Base-by-base conservation (phyloP, 257 asterid species). In the Gynochthodes officinalis region DNA sequence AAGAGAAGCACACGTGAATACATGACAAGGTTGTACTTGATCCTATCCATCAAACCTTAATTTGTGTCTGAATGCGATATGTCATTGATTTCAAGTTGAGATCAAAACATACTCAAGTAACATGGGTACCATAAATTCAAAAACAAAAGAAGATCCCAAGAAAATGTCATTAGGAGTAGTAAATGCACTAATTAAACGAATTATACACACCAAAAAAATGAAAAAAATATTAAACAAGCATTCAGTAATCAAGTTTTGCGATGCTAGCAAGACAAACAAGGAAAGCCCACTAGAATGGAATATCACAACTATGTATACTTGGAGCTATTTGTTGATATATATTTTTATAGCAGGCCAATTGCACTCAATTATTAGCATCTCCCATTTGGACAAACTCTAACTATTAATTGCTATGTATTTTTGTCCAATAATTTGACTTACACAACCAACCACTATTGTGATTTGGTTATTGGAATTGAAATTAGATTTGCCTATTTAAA, bases 1-100 rank as follows among this genome's bases (percentile, higher is more conserved):
- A 4, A 16, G 50, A n/a, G 33, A 35, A 50, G 43, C 62, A 52
- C 73, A 69, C 50, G 73, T 52, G 73, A 69, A 39, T 32, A 25
- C 62, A 32, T 32, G 46, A 8, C 8, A 67, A 43, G 44, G 44
- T n/a, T 44, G 72, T 67, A 48, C 72, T 67, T 21, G 35, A 19
- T 52, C 73, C 50, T 52, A 52, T 69, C 64, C 64, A 53, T 50
- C 23, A 8, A 11, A 13, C 19, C 11, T 64, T 28, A 11, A 23
- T 42, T 63, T 59, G 6, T n/a, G 30, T 19, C 30, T 63, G 16
- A 63, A 37, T 4, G 5, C 7, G 4, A 25, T n/a, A 3, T 8
- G 8, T 33, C 27, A 16, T 1, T 35, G 27, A 15, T 9, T 63
- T 30, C 23, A 28, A 32, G 37, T 62, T 62, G 40, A 9, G 6